phyloP scores from a whole-genome alignment of 2,329 filamentous ascomycete genomes.

The Didymella pomorum region DNA sequence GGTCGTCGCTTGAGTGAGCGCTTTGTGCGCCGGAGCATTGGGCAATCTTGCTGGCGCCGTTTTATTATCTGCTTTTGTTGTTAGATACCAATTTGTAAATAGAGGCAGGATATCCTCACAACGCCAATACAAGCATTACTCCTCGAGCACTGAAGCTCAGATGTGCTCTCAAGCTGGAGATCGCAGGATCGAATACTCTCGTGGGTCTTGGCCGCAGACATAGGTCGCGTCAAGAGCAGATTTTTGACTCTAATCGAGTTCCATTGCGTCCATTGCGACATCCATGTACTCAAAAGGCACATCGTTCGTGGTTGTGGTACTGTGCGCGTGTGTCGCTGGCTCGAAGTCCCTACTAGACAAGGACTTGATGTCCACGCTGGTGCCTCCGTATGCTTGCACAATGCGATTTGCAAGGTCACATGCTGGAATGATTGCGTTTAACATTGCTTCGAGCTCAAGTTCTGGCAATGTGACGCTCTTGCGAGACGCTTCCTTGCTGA shows the following conservation, averaged over 20 bases:
- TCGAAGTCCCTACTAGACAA: constrained; percentile 37
- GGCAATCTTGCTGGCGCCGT: neutral
- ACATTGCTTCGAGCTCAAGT: constrained; percentile 69
- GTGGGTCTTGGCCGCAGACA: neutral
- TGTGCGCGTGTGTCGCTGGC: constrained; percentile 16
- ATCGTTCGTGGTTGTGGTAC: constrained; percentile 32
- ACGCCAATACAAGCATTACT: neutral
- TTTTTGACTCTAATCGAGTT: constrained; percentile 35
- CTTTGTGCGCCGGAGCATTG: neutral
- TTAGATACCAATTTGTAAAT: constrained; percentile 22
- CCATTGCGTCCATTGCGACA: constrained; percentile 50
- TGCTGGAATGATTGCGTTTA: constrained; percentile 64
- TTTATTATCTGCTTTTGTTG: neutral
- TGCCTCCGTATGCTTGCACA: constrained; percentile 40
- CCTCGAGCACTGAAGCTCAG: neutral
- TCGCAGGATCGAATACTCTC: no score
- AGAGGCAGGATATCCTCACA: neutral
- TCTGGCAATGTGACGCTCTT: constrained; percentile 60
- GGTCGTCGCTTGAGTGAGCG: constrained; percentile 17
- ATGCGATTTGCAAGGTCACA: constrained; percentile 64
- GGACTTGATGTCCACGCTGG: constrained; percentile 11
- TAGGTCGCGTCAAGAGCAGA: neutral
- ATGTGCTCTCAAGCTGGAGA: neutral
- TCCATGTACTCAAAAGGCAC: constrained; percentile 45
- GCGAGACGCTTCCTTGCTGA: constrained; percentile 32